phyloP scores from a whole-genome alignment of 1,284 basidiomycete genomes.

The Austroboletus novae-zelandiae region DNA sequence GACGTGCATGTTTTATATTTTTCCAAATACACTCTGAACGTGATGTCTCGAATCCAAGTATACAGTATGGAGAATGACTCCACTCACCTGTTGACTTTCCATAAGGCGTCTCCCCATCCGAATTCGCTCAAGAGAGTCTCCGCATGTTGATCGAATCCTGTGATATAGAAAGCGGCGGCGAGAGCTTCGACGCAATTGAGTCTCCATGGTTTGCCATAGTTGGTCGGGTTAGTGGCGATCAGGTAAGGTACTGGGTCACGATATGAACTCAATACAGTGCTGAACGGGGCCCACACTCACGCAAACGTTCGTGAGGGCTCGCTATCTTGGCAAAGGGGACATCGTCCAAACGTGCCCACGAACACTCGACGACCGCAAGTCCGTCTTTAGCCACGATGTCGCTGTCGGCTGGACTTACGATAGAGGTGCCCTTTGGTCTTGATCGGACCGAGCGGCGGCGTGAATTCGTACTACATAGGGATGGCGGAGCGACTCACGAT shows the following conservation, averaged over 20 bases:
- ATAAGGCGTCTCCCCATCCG: slow-evolving; percentile 87
- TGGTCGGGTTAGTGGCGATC: slow-evolving; percentile 89
- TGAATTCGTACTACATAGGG: background rate
- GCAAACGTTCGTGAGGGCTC: slow-evolving; percentile 86
- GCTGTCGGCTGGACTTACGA: slow-evolving; percentile 83
- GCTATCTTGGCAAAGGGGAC: slow-evolving; percentile 94
- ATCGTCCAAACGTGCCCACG: slow-evolving; percentile 94
- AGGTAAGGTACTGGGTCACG: slow-evolving; percentile 78
- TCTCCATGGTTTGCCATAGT: slow-evolving; percentile 93
- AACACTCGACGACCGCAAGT: slow-evolving; percentile 95
- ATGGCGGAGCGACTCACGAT: slow-evolving; percentile 59
- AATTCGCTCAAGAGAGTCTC: slow-evolving; percentile 76
- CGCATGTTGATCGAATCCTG: slow-evolving; percentile 79
- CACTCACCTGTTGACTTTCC: slow-evolving; percentile 72
- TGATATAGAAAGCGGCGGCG: slow-evolving; percentile 90
- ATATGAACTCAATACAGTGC: background rate
- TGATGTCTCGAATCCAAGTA: background rate
- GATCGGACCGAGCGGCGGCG: slow-evolving; percentile 3
- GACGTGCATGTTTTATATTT: slow-evolving; percentile 71
- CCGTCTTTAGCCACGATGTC: slow-evolving; percentile 78
- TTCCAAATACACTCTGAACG: slow-evolving; percentile 57
- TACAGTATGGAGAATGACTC: background rate
- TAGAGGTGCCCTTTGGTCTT: slow-evolving; percentile 84
- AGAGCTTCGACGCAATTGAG: slow-evolving; percentile 92
- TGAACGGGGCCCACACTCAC: slow-evolving; percentile 44